These are phyloP conservation scores for Trichosporon ovoides DNA, from an alignment of 1,284 basidiomycete species.

Conservation along the genomic window DNA sequence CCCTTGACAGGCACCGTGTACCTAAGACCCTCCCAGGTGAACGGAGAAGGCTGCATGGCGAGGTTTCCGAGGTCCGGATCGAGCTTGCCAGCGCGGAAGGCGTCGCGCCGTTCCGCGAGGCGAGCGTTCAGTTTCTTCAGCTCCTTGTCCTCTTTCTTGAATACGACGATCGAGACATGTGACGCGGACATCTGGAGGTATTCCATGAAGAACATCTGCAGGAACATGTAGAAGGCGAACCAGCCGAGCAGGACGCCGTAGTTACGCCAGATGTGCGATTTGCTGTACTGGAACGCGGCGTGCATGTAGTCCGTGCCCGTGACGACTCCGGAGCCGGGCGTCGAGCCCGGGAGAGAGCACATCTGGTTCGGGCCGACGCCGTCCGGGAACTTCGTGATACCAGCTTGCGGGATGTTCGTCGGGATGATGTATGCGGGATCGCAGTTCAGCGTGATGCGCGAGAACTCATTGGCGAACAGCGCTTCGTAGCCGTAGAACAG, in stretches of 20 bases:
- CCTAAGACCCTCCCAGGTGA: slow-evolving; percentile 50
- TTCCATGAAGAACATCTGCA: slow-evolving; percentile 48
- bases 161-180: slow-evolving; percentile 55
- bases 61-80: slow-evolving; percentile 46
- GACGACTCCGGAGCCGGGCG: slow-evolving; percentile 37
- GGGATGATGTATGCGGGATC: slow-evolving; percentile 67
- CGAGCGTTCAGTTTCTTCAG: slow-evolving; percentile 61
- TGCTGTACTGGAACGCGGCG: slow-evolving; percentile 41
- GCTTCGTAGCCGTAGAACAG: slow-evolving; percentile 69
- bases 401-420: slow-evolving; percentile 56
- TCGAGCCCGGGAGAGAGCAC: slow-evolving; percentile 44
- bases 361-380: slow-evolving; percentile 48
- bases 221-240: slow-evolving; percentile 57
- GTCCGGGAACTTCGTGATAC: slow-evolving; percentile 59
- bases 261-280: slow-evolving; percentile 46
- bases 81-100: slow-evolving; percentile 44
- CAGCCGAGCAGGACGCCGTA: slow-evolving; percentile 54
- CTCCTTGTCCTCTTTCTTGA: slow-evolving; percentile 65
- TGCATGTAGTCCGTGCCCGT: slow-evolving; percentile 47
- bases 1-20: slow-evolving; percentile 55
- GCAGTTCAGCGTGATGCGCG: slow-evolving; percentile 62
- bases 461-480: slow-evolving; percentile 70
- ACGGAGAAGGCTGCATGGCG: slow-evolving; percentile 47
- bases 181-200: slow-evolving; percentile 39
- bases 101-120: slow-evolving; percentile 57